Percentiles rank a stretch among this genome's conserved stretches.
Conservation (phyloP, 2,329 filamentous ascomycete genomes). For the Xylogone sp. region DNA sequence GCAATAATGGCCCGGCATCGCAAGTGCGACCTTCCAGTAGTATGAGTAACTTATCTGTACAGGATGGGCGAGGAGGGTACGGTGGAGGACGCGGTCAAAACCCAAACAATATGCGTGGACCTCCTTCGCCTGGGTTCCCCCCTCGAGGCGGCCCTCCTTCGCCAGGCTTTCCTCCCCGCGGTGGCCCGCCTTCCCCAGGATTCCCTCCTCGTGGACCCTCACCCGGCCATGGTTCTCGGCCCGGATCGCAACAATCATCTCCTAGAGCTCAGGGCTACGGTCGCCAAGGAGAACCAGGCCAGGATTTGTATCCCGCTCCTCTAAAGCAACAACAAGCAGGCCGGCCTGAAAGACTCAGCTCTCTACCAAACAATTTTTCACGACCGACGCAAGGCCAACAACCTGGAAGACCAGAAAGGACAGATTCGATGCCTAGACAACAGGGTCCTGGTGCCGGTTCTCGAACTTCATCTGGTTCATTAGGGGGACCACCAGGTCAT, state of each 20-base stretch:
- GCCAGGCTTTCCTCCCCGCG: background rate
- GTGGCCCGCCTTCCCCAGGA: slow-evolving; percentile 25
- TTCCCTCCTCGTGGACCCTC: background rate
- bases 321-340: background rate
- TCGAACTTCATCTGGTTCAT: slow-evolving; percentile 6
- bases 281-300: background rate
- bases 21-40: slow-evolving; percentile 40
- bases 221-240: background rate
- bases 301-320: background rate
- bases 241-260: slow-evolving; percentile 2
- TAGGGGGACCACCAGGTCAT: slow-evolving; percentile 1
- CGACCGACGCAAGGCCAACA: background rate
- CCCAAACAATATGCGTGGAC: slow-evolving; percentile 36
- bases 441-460: slow-evolving; percentile 1
- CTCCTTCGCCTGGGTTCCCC: slow-evolving; percentile 31
- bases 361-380: background rate
- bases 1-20: slow-evolving; percentile 14
- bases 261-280: background rate
- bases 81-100: slow-evolving; percentile 31
- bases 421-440: background rate
- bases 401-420: background rate
- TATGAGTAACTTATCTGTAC: slow-evolving; percentile 42
- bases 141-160: background rate
- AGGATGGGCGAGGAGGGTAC: slow-evolving; percentile 26
- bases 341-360: background rate